A percentile compares a stretch with the other conserved stretches of the same genome.
These are phyloP conservation scores for Evansstolkia leycettana DNA, from an alignment of 495 filamentous ascomycete species.

Conservation along the genomic window DNA sequence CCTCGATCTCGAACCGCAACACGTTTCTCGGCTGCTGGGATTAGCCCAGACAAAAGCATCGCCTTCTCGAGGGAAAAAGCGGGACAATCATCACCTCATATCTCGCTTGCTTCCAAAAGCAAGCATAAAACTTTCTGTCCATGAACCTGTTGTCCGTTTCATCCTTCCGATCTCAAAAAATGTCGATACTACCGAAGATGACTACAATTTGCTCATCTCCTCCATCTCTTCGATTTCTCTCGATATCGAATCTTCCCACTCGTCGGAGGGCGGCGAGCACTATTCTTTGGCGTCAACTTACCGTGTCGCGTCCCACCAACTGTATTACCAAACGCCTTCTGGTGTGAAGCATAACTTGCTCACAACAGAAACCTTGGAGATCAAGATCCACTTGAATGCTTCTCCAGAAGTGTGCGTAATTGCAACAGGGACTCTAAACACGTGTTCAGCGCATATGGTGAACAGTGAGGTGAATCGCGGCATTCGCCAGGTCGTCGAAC, in stretches of 20 bases:
- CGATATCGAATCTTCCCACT: constrained; percentile 90
- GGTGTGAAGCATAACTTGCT: constrained; percentile 75
- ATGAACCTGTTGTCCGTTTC: constrained; percentile 88
- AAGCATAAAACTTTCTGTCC: constrained; percentile 86
- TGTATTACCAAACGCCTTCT: constrained; percentile 88
- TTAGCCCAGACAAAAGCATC: constrained; percentile 49
- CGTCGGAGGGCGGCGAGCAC: constrained; percentile 67
- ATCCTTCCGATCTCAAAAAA: constrained; percentile 64
- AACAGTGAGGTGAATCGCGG: constrained; percentile 85
- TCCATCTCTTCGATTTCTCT: constrained; percentile 85
- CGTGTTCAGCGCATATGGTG: constrained; percentile 80
- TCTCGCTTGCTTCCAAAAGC: constrained; percentile 92
- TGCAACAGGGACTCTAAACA: constrained; percentile 68
- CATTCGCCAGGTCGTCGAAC: constrained; percentile 77
- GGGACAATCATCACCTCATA: constrained; percentile 53
- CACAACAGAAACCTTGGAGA: constrained; percentile 71
- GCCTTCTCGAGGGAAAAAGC: constrained; percentile 30
- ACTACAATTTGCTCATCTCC: constrained; percentile 90
- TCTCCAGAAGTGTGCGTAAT: constrained; percentile 75
- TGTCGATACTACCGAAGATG: constrained; percentile 38
- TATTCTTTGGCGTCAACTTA: constrained; percentile 76
- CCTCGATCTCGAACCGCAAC: constrained; percentile 85
- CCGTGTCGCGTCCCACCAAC: constrained; percentile 72
- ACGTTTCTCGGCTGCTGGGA: constrained; percentile 76
- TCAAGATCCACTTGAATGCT: constrained; percentile 74